Percentiles rank a stretch among this genome's conserved stretches.
These are phyloP conservation scores for Cinnamomum micranthum DNA, from an alignment of 164 flowering plant species.

Conservation along the genomic window DNA sequence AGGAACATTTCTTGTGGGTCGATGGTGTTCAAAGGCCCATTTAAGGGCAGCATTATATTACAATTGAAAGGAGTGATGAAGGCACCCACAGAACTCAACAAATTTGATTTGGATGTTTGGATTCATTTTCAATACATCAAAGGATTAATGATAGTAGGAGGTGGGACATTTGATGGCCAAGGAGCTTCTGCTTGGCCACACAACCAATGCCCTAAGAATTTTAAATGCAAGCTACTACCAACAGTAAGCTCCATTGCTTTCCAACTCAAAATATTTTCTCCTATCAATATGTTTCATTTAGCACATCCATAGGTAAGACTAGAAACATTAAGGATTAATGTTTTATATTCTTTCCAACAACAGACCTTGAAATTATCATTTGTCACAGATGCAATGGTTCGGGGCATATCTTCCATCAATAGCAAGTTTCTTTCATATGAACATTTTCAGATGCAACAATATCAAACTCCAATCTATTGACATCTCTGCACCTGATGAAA, in stretches of 20 bases:
- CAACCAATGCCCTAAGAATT: conserved; percentile 3
- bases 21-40: conserved; percentile 9
- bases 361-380: conserved; percentile 30
- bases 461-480: conserved; percentile 11
- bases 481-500: conserved; percentile 17
- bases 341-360: not conserved
- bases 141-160: conserved; percentile 2
- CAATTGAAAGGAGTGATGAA: conserved; percentile 7
- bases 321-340: not conserved
- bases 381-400: conserved; percentile 18
- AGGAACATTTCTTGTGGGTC: conserved; percentile 7
- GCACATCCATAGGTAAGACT: not conserved
- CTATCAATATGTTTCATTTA: not conserved
- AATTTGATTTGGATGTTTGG: conserved; percentile 6
- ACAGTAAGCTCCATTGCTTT: conserved; percentile 1
- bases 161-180: conserved; percentile 15
- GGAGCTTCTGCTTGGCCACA: conserved; percentile 14
- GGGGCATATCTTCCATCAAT: conserved; percentile 19
- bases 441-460: conserved; percentile 18
- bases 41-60: not conserved
- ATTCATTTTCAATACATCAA: conserved; percentile 4
- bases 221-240: conserved; percentile 12
- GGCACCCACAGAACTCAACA: conserved; percentile 3
- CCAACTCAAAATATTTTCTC: not conserved
- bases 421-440: conserved; percentile 37